Evolutionary conservation across 2,329 filamentous ascomycete species (phyloP), one percentile per base, ranked within the genome.

Genomic region (Dactylellina cionopaga): DNA sequence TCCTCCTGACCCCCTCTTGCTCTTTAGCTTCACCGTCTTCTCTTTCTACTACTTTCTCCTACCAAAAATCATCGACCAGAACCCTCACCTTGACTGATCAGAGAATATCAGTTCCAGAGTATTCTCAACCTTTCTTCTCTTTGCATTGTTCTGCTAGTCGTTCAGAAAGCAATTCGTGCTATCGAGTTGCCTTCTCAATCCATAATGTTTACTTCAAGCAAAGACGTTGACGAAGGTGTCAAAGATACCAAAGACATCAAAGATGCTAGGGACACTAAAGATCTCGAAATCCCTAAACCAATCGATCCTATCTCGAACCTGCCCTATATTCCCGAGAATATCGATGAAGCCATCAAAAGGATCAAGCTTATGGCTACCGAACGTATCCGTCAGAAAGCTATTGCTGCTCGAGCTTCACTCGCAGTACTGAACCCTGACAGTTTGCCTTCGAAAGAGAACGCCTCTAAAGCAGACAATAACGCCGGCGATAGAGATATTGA

Each of bases 321-420:
- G 27, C 3, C 15, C 17, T 5, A 41, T 15, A 3, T 2, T 11
- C n/a, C 44, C 17, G 58, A 63, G 22, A 52, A 39, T 41, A 55
- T 72, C 31, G 59, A 72, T 2, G 68, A 72, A 17, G 52, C 59
- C n/a, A 65, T 72, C 9, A 44, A 52, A 31, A 44, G 58, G n/a
- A 72, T 72, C 47, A 72, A 72, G 29, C 17, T 41, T n/a, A 60
- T 72, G 52, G 68, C 68, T 15, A 60, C 59, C 2, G 52, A 65
- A 39, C 59, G 68, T 47, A n/a, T 72, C n/a, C 68, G 68, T 24
- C 51, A 72, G 17, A 59, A 60, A 22, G 37, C 68, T 1, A 43
- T 39, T 29, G 66, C 66, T 31, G 25, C 43, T 37, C 55, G 66
- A 52, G 58, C 51, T 25, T 31, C 58, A 1, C 49, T 51, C 7